A percentile compares a stretch with the other conserved stretches of the same genome.
phyloP scores from a whole-genome alignment of 768 basidiomycete species.

The Candolleomyces aberdarensis region DNA sequence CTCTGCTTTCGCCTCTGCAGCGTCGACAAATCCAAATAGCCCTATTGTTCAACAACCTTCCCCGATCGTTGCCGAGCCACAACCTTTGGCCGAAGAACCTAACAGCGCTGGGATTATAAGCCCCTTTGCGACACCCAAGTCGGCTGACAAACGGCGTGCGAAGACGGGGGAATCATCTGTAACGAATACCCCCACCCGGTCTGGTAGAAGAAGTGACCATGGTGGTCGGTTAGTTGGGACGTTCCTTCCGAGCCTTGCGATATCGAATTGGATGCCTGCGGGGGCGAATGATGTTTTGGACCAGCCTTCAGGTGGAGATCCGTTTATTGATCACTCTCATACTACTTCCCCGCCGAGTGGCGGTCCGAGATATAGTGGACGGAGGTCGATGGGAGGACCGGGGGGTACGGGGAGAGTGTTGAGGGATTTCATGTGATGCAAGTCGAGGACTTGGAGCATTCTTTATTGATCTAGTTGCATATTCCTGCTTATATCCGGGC shows the following conservation, averaged over 20 bases:
- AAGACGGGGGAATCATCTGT: not conserved
- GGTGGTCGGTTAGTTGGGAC: not conserved
- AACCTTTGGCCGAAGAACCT: not conserved
- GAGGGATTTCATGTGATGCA: not conserved
- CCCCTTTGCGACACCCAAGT: not conserved
- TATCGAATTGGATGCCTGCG: slow-evolving; percentile 14
- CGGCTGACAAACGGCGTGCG: not conserved
- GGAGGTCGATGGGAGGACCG: not conserved
- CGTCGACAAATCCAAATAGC: not conserved
- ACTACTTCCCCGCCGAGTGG: not conserved
- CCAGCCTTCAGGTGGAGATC: not conserved
- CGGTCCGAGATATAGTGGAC: not conserved
- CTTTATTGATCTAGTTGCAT: no score
- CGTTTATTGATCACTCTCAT: not conserved
- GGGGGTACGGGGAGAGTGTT: not conserved
- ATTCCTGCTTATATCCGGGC: no score
- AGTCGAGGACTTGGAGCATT: no score
- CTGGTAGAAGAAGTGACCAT: not conserved
- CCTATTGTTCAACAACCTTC: not conserved
- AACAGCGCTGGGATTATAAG: not conserved
- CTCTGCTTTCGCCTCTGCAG: slow-evolving; percentile 11
- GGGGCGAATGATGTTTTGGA: not conserved
- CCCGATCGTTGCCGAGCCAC: not conserved
- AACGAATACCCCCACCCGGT: not conserved
- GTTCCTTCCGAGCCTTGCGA: slow-evolving; percentile 16